phyloP scores from a whole-genome alignment of 116 monocot species.

The Dioscorea cayenensis region DNA sequence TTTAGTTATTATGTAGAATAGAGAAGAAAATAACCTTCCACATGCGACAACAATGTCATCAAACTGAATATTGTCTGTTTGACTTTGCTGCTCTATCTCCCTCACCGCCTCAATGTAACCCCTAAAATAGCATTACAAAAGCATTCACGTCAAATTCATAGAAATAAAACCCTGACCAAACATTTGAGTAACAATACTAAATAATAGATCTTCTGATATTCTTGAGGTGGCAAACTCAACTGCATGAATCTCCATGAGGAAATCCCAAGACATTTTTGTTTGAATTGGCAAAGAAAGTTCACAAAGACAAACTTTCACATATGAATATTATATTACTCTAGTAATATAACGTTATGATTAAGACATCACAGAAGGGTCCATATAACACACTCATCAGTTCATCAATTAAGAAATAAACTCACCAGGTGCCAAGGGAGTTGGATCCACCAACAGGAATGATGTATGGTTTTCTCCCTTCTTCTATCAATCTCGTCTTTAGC shows the following conservation, averaged over 20 bases:
- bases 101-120: slow-evolving; percentile 95
- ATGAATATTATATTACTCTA: too few relatives aligned
- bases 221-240: too few relatives aligned
- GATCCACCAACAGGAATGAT: slow-evolving; percentile 98
- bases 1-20: background rate
- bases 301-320: too few relatives aligned
- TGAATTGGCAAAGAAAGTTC: too few relatives aligned
- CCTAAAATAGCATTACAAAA: slow-evolving; percentile 33
- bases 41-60: slow-evolving; percentile 96
- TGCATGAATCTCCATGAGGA: too few relatives aligned
- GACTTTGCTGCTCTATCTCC: slow-evolving; percentile 82
- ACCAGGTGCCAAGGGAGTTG: slow-evolving; percentile 97
- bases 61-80: slow-evolving; percentile 36
- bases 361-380: too few relatives aligned
- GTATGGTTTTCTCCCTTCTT: slow-evolving; percentile 87
- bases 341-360: too few relatives aligned
- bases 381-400: too few relatives aligned
- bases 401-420: slow-evolving; percentile 11
- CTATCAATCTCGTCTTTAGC: slow-evolving; percentile 53
- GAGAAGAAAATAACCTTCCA: slow-evolving; percentile 64
- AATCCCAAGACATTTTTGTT: too few relatives aligned
- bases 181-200: background rate
- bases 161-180: background rate
- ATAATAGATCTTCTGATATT: too few relatives aligned
- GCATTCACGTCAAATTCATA: background rate